Conservation (phyloP, 305 asterid genomes). For the Fraxinus sp. region DNA sequence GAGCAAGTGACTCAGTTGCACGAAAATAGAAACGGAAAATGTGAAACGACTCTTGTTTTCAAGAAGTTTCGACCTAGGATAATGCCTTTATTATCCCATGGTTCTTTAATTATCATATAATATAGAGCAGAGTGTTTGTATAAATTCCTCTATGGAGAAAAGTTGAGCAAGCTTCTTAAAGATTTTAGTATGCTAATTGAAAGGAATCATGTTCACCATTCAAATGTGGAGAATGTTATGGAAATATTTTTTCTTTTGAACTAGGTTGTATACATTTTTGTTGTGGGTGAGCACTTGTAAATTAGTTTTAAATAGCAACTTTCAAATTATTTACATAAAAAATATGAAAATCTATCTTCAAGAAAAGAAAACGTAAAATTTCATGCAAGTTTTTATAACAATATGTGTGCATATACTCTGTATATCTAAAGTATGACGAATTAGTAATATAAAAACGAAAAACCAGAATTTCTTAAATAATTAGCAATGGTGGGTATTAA, state of each 20-base stretch:
- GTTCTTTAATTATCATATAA: background rate
- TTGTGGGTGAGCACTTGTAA: background rate
- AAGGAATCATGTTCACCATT: background rate
- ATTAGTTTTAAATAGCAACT: background rate
- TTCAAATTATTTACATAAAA: background rate
- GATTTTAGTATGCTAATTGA: conserved; percentile 28
- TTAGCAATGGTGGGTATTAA: background rate
- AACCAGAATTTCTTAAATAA: no score
- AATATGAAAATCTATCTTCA: background rate
- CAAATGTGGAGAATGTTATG: background rate
- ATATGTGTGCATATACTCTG: background rate
- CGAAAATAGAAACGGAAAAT: background rate
- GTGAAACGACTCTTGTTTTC: background rate
- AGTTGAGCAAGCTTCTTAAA: background rate
- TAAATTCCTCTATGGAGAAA: conserved; percentile 38
- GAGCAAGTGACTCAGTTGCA: background rate
- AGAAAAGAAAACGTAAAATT: background rate
- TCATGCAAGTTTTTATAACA: background rate
- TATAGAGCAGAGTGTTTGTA: conserved; percentile 39
- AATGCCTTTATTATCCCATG: background rate
- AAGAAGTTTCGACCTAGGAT: background rate
- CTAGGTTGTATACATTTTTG: background rate
- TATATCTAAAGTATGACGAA: background rate
- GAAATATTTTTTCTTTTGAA: background rate
- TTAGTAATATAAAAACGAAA: no score